A percentile compares a stretch with the other conserved stretches of the same genome.
These are phyloP conservation scores for Bromus sterilis DNA, from an alignment of 176 grass and related monocot species.

Conservation along the genomic window DNA sequence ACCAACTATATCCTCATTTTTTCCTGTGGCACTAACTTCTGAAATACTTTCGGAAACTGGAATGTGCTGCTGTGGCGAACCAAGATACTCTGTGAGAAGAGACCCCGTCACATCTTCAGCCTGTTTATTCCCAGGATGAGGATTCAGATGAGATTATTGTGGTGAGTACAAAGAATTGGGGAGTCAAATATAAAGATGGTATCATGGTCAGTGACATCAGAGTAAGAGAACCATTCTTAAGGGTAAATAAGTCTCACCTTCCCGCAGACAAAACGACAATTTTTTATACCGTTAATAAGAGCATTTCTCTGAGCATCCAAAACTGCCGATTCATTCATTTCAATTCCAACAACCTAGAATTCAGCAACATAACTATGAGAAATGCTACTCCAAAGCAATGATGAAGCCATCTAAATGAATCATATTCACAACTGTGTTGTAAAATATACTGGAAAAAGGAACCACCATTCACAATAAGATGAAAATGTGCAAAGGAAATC, in stretches of 20 bases:
- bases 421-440: not conserved
- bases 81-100: constrained; percentile 87
- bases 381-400: constrained; percentile 10
- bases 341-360: constrained; percentile 89
- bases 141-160: constrained; percentile 23
- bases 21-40: constrained; percentile 5
- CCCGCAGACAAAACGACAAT: constrained; percentile 76
- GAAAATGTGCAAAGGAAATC: not conserved
- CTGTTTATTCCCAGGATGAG: constrained; percentile 35
- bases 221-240: not conserved
- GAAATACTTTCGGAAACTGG: constrained; percentile 22
- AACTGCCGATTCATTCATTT: constrained; percentile 98
- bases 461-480: not conserved
- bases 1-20: constrained; percentile 12
- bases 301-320: constrained; percentile 87
- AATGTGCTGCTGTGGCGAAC: constrained; percentile 41
- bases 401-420: not conserved
- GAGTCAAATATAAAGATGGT: not conserved
- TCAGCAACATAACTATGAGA: constrained; percentile 4
- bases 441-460: constrained; percentile 17
- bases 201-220: not conserved
- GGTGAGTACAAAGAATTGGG: not conserved
- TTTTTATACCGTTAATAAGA: constrained; percentile 68
- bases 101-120: constrained; percentile 82
- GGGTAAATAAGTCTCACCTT: constrained; percentile 49